phyloP scores from a whole-genome alignment of 176 grass and related monocot genomes.

The Oryza coarctata region DNA sequence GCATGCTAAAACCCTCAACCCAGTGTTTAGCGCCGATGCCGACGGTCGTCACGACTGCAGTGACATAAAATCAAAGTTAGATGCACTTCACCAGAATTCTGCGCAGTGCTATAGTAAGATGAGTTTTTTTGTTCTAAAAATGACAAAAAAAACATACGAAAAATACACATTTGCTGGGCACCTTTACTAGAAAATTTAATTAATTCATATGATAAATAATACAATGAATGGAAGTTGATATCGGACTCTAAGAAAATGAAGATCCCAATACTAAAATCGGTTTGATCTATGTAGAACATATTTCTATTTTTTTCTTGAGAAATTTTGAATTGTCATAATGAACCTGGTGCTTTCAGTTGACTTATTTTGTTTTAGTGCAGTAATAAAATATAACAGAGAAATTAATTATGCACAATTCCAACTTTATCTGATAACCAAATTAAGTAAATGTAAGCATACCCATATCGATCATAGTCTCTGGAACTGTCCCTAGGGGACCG shows the following conservation, averaged over 20 bases:
- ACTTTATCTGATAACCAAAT: constrained; percentile 17
- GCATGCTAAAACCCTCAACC: neutral
- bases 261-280: neutral
- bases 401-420: neutral
- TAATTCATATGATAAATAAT: neutral
- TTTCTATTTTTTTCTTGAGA: neutral
- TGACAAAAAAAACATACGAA: neutral
- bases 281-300: neutral
- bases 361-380: neutral
- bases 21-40: constrained; percentile 29
- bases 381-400: constrained; percentile 3
- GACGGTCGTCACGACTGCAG: constrained; percentile 30
- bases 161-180: neutral
- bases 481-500: constrained; percentile 66
- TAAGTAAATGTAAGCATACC: constrained; percentile 41
- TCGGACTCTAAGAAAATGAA: neutral
- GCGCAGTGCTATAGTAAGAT: neutral
- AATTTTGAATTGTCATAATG: neutral
- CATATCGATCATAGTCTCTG: constrained; percentile 62
- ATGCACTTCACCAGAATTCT: constrained; percentile 12
- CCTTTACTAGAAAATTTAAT: neutral
- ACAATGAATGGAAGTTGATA: neutral
- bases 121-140: neutral
- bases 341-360: neutral
- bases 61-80: constrained; percentile 26